These are phyloP conservation scores for Lactifluus hygrophoroides DNA, from an alignment of 768 basidiomycete species.

Conservation along the genomic window DNA sequence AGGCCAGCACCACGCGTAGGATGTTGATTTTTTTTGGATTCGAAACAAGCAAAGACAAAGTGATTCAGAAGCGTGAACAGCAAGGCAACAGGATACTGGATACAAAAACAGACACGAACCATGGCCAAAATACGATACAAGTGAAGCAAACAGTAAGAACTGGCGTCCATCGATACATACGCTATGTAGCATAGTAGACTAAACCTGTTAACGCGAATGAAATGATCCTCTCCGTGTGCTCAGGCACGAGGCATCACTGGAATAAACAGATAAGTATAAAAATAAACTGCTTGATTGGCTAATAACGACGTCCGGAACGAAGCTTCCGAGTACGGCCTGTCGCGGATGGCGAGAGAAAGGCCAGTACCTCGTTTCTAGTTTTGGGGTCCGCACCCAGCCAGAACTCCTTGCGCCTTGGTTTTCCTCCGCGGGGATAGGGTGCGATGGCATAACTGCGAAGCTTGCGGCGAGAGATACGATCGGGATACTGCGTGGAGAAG, in stretches of 20 bases:
- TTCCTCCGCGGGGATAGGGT: background rate
- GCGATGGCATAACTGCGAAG: background rate
- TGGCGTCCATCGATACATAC: background rate
- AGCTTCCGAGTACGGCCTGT: background rate
- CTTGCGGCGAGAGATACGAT: slow-evolving; percentile 1
- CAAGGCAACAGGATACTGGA: background rate
- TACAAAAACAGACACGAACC: background rate
- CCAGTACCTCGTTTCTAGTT: background rate
- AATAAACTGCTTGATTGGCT: background rate
- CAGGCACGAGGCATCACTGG: background rate
- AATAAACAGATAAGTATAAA: background rate
- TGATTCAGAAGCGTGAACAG: background rate
- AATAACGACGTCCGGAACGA: background rate
- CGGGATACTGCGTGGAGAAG: background rate
- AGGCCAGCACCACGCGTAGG: background rate
- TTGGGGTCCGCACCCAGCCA: background rate
- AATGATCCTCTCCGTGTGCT: background rate
- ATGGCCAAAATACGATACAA: background rate
- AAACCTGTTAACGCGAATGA: background rate
- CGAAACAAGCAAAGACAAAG: background rate
- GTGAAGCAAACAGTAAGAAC: background rate
- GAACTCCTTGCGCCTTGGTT: slow-evolving; percentile 5
- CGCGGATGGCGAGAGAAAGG: background rate
- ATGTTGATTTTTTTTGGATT: background rate
- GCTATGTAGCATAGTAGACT: background rate